Evolutionary conservation across 202 grass and related monocot species (phyloP).

Genomic region (Hordeum pubiflorum): DNA sequence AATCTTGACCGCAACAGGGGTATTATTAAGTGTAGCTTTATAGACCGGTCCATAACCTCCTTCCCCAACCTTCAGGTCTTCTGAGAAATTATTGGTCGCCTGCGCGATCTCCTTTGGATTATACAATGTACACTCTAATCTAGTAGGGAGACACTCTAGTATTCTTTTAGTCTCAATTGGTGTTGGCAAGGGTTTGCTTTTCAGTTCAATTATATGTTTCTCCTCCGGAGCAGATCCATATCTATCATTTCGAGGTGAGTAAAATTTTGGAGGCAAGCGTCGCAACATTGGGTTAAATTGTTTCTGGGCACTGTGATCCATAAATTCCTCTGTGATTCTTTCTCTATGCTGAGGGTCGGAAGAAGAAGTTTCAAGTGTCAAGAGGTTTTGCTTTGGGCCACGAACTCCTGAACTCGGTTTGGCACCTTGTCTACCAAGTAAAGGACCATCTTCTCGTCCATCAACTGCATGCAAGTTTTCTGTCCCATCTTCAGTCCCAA

Average conservation of each 20-base stretch:
- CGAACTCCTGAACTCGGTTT: slow-evolving; percentile 19
- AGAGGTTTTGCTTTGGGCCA: slow-evolving; percentile 23
- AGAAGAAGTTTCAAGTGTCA: slow-evolving; percentile 19
- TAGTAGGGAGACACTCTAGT: slow-evolving; percentile 65
- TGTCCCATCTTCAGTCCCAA: not conserved
- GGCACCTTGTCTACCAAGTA: slow-evolving; percentile 9
- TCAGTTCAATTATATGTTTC: slow-evolving; percentile 22
- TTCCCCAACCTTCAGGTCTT: slow-evolving; percentile 60
- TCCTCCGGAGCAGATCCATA: slow-evolving; percentile 7
- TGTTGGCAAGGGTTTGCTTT: slow-evolving; percentile 29
- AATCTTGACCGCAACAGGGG: slow-evolving; percentile 57
- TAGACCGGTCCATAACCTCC: slow-evolving; percentile 87
- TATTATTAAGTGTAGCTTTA: slow-evolving; percentile 63
- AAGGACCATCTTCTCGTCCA: not conserved
- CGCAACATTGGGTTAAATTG: slow-evolving; percentile 13
- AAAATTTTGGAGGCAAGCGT: slow-evolving; percentile 35
- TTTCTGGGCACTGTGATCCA: slow-evolving; percentile 19
- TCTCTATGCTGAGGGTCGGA: slow-evolving; percentile 23
- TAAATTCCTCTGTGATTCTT: slow-evolving; percentile 23
- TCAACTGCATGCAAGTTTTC: slow-evolving; percentile 24
- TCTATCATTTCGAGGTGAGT: slow-evolving; percentile 26
- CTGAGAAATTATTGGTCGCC: slow-evolving; percentile 43
- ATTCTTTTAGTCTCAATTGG: slow-evolving; percentile 55
- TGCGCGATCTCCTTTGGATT: slow-evolving; percentile 45
- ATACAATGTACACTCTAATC: slow-evolving; percentile 49